Evolutionary conservation across 2,329 filamentous ascomycete species (phyloP).

Genomic region (Aspergillus sp.): DNA sequence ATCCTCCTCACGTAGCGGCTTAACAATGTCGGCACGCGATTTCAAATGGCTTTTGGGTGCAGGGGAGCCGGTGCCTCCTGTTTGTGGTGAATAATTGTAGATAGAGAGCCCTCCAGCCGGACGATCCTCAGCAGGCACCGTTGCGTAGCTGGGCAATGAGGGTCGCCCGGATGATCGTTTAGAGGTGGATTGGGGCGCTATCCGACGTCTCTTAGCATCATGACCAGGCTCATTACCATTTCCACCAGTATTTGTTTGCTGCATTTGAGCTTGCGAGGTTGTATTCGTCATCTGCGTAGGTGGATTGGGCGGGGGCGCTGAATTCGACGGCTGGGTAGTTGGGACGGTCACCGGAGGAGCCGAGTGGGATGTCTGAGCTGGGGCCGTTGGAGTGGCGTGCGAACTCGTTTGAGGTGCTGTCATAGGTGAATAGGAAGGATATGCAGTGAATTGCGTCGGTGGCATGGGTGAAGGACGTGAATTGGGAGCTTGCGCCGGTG

Average conservation of each 20-base stretch:
- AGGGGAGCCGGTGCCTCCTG: background rate
- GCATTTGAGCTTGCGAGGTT: background rate
- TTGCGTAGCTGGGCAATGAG: background rate
- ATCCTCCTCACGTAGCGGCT: conserved; percentile 45
- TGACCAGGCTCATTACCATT: background rate
- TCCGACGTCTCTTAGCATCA: conserved; percentile 18
- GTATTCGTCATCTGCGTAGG: conserved; percentile 5
- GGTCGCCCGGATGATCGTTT: background rate
- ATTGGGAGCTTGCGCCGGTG: background rate
- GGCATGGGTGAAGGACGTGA: background rate
- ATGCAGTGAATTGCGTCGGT: background rate
- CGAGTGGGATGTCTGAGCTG: background rate
- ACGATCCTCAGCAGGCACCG: background rate
- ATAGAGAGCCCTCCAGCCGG: background rate
- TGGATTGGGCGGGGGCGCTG: background rate
- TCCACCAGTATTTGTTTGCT: background rate
- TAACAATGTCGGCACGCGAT: conserved; percentile 42
- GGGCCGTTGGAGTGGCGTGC: background rate
- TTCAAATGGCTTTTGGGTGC: conserved; percentile 26
- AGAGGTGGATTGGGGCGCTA: conserved; percentile 8
- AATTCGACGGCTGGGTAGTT: background rate
- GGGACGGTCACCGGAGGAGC: background rate
- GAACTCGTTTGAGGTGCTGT: background rate
- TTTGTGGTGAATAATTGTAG: background rate
- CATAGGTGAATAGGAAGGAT: background rate